Conservation (phyloP, 306 rosid species). For the Cicer pinnatifidum region DNA sequence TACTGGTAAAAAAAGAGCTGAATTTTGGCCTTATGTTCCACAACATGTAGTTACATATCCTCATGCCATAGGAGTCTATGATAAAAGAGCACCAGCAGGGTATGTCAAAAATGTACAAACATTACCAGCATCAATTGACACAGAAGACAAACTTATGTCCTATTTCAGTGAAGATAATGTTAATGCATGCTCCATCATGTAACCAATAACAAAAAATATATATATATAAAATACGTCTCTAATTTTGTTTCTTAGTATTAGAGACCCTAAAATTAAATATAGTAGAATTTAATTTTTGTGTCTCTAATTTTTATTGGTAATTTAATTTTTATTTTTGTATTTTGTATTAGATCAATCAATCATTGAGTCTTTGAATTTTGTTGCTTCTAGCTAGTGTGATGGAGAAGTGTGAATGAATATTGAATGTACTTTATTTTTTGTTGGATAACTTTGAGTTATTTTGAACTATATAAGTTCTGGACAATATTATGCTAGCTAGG, state of each 20-base stretch:
- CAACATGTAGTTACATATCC: slow-evolving; percentile 77
- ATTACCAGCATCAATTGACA: slow-evolving; percentile 51
- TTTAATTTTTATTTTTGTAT: neutral
- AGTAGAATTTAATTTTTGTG: neutral
- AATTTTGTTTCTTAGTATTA: neutral
- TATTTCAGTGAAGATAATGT: slow-evolving; percentile 88
- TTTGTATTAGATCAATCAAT: neutral
- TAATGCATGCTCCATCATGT: slow-evolving; percentile 82
- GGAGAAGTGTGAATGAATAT: slow-evolving; percentile 39
- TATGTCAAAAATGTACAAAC: slow-evolving; percentile 64
- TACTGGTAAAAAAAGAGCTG: slow-evolving; percentile 76
- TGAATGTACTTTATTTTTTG: neutral
- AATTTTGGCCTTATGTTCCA: slow-evolving; percentile 90
- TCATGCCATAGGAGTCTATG: slow-evolving; percentile 66
- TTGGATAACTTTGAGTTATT: neutral
- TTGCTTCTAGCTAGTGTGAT: neutral
- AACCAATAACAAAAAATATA: neutral
- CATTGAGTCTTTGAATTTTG: neutral
- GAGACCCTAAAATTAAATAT: neutral
- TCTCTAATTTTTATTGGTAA: neutral
- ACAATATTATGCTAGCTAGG: neutral
- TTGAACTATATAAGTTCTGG: slow-evolving; percentile 12
- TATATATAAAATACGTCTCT: neutral
- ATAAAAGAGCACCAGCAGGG: slow-evolving; percentile 81
- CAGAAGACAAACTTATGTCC: slow-evolving; percentile 63